These are phyloP conservation scores for Oryza rufipogon DNA, from an alignment of 176 grass and related monocot genomes.

Conservation along the genomic window DNA sequence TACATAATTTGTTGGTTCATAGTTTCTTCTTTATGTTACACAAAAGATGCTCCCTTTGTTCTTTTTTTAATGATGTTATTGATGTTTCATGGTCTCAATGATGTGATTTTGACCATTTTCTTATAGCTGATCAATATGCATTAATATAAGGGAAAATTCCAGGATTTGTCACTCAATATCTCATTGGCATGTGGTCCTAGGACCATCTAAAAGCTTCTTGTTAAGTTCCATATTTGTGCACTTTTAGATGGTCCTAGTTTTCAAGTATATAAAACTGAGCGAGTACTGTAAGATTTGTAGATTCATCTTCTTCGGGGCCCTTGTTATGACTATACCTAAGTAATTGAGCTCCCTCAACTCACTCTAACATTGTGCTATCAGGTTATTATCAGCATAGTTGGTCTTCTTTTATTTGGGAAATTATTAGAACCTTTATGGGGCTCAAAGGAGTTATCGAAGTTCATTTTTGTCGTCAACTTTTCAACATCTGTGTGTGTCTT, in stretches of 20 bases:
- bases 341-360: conserved; percentile 24
- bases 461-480: conserved; percentile 90
- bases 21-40: conserved; percentile 35
- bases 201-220: background rate
- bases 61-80: background rate
- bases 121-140: background rate
- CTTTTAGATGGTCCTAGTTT: no score
- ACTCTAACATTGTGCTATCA: conserved; percentile 38
- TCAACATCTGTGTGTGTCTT: conserved; percentile 83
- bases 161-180: background rate
- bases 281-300: background rate
- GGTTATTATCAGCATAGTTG: conserved; percentile 77
- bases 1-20: conserved; percentile 17
- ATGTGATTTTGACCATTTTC: background rate
- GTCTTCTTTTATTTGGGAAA: conserved; percentile 91
- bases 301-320: background rate
- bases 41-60: background rate
- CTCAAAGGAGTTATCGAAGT: conserved; percentile 89
- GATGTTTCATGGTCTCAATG: background rate
- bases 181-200: background rate
- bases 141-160: background rate
- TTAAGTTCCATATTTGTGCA: background rate
- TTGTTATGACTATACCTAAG: conserved; percentile 19
- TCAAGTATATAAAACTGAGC: background rate
- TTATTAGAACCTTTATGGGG: conserved; percentile 92